phyloP scores from a whole-genome alignment of 140 eudicot genomes.

The Artemisia princeps region DNA sequence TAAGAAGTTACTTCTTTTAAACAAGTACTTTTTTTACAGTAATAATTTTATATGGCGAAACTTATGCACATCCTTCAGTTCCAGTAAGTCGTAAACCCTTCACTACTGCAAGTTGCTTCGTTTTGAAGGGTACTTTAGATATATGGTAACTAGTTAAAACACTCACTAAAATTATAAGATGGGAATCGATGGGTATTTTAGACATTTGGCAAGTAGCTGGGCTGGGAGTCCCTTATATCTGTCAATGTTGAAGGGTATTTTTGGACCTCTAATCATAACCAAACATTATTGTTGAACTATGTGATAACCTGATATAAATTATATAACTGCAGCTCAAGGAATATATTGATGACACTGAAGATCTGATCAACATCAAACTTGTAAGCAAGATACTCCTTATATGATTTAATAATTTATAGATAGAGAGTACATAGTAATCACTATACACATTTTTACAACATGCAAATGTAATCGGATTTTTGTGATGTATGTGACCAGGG shows the following conservation, averaged over 20 bases:
- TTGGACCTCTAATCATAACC: neutral
- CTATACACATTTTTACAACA: neutral
- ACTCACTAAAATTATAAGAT: too few relatives aligned
- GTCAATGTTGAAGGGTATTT: constrained; percentile 1
- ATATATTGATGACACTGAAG: constrained; percentile 93
- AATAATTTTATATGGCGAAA: too few relatives aligned
- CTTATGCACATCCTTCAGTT: neutral
- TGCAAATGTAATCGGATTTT: neutral
- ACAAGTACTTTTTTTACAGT: neutral
- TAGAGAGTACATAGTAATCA: too few relatives aligned
- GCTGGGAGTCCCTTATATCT: neutral
- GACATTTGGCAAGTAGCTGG: neutral
- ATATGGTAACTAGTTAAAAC: neutral
- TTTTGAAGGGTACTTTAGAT: neutral
- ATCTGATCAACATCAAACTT: constrained; percentile 15
- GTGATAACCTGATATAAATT: constrained; percentile 2
- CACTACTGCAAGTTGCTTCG: neutral
- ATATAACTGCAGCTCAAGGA: constrained; percentile 77
- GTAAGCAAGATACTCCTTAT: neutral
- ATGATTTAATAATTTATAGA: neutral
- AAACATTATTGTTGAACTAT: neutral
- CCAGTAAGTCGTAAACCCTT: neutral
- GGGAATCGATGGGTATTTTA: neutral
- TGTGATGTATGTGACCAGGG: constrained; percentile 37
- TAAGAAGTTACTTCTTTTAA: constrained; percentile 31